phyloP scores from a whole-genome alignment of 2,329 filamentous ascomycete species.

The Pseudocercospora eumusae region DNA sequence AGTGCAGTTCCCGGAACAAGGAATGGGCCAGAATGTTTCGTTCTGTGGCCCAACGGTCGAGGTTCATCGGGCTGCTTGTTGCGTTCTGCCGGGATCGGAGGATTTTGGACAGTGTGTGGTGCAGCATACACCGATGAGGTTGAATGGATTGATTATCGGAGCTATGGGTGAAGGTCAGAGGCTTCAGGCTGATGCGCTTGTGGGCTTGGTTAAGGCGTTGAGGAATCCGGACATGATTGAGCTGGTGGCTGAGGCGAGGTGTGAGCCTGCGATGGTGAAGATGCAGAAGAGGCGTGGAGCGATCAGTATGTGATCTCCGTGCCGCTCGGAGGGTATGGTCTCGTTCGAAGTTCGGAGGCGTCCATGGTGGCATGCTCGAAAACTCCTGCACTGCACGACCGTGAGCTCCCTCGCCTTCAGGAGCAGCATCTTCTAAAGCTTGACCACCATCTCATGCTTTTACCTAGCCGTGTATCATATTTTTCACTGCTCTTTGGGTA shows the following conservation, averaged over 20 bases:
- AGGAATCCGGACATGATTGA: background rate
- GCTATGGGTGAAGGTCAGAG: conserved; percentile 10
- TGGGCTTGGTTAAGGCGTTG: conserved; percentile 1
- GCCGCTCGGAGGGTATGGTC: background rate
- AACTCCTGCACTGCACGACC: background rate
- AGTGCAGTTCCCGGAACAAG: background rate
- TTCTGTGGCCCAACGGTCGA: background rate
- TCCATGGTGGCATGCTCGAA: background rate
- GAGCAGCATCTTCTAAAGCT: background rate
- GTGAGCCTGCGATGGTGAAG: background rate
- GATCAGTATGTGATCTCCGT: background rate
- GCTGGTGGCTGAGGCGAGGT: background rate
- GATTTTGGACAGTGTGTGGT: conserved; percentile 15
- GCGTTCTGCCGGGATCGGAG: conserved; percentile 17
- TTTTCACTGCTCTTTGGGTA: background rate
- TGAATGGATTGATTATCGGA: background rate
- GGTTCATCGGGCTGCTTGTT: conserved; percentile 19
- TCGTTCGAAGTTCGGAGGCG: background rate
- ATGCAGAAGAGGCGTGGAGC: background rate
- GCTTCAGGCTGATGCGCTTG: background rate
- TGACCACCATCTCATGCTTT: background rate
- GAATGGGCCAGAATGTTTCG: background rate
- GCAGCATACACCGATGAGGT: background rate
- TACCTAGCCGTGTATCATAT: background rate
- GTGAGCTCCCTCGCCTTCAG: background rate